phyloP scores from a whole-genome alignment of 805 yeast genomes.

The Kodamaea lidongshanica region DNA sequence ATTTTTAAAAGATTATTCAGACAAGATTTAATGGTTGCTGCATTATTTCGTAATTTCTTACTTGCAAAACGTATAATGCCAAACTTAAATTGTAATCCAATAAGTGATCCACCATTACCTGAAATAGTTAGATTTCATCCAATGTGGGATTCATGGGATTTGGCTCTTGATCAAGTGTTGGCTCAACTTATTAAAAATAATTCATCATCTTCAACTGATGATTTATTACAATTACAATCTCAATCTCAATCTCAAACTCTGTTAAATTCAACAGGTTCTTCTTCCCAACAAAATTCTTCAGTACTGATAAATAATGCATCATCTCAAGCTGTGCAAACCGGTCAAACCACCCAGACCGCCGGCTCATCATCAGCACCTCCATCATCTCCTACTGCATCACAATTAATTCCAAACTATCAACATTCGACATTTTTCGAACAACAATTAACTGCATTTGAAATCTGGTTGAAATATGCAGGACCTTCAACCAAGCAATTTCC shows the following conservation, averaged over 20 bases:
- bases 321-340: too few relatives aligned
- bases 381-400: constrained; percentile 1
- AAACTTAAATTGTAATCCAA: constrained; percentile 85
- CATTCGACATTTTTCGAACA: constrained; percentile 95
- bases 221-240: not conserved
- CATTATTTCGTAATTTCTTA: constrained; percentile 84
- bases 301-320: too few relatives aligned
- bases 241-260: not conserved
- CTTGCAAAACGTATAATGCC: constrained; percentile 94
- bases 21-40: constrained; percentile 95
- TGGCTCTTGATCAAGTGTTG: constrained; percentile 91
- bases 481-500: constrained; percentile 82
- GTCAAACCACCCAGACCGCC: too few relatives aligned
- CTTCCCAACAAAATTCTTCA: too few relatives aligned
- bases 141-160: constrained; percentile 98
- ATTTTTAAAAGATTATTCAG: constrained; percentile 84
- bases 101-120: constrained; percentile 89
- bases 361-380: constrained; percentile 1
- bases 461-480: constrained; percentile 86
- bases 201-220: too few relatives aligned
- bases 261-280: not conserved
- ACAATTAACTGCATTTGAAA: constrained; percentile 91
- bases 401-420: constrained; percentile 56
- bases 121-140: constrained; percentile 74
- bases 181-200: constrained; percentile 54